A percentile compares a stretch with the other conserved stretches of the same genome.
phyloP scores from a whole-genome alignment of 2,329 filamentous ascomycete species.

The Claviceps pazoutovae region DNA sequence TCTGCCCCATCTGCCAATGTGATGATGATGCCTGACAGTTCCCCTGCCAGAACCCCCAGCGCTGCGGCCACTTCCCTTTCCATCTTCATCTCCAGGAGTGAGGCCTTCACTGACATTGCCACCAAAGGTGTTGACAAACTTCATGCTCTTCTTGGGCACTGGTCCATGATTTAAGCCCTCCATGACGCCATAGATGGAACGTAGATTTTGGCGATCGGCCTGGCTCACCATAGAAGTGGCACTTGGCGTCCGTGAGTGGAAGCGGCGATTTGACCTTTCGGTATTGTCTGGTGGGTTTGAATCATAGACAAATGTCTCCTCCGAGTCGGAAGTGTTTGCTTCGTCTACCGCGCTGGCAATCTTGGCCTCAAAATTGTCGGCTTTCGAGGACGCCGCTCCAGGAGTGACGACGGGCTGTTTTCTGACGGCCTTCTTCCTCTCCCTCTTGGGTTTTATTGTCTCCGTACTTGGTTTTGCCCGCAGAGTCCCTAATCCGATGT shows the following conservation, averaged over 20 bases:
- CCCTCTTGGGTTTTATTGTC: conserved; percentile 87
- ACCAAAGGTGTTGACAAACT: conserved; percentile 73
- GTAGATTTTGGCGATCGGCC: conserved; percentile 43
- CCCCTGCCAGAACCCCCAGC: conserved; percentile 48
- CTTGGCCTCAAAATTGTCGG: conserved; percentile 95
- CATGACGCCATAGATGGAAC: conserved; percentile 53
- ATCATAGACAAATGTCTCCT: conserved; percentile 98
- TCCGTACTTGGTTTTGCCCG: conserved; percentile 85
- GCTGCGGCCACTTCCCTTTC: conserved; percentile 47
- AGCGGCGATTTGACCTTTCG: conserved; percentile 50
- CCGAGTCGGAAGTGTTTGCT: conserved; percentile 89
- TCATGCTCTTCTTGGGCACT: conserved; percentile 74
- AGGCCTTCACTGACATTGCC: conserved; percentile 39
- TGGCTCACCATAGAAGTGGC: conserved; percentile 72
- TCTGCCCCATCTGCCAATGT: conserved; percentile 60
- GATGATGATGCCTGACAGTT: conserved; percentile 62
- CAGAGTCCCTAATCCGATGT: conserved; percentile 56
- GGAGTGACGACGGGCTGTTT: conserved; percentile 60
- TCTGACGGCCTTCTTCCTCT: conserved; percentile 66
- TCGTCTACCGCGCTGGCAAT: conserved; percentile 93
- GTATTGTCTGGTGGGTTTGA: conserved; percentile 70
- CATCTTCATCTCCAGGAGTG: conserved; percentile 50
- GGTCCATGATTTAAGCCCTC: conserved; percentile 37
- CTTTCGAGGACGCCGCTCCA: conserved; percentile 75
- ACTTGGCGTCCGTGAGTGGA: conserved; percentile 90